These are phyloP conservation scores for Starmerella stigmatis DNA, from an alignment of 805 yeast species.

Conservation along the genomic window DNA sequence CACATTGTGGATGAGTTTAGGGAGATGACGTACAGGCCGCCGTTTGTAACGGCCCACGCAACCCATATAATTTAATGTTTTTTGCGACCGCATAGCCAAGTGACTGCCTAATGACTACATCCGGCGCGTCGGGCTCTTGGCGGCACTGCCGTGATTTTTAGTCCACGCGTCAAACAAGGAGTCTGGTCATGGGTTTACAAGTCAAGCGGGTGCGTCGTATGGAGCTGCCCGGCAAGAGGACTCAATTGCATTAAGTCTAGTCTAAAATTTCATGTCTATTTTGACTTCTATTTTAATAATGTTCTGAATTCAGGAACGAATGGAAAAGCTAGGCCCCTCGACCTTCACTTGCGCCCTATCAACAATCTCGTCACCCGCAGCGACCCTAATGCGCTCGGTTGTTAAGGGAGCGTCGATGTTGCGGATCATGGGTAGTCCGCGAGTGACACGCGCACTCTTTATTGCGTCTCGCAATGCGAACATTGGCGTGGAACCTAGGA, in stretches of 20 bases:
- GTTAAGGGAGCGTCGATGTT: constrained; percentile 36
- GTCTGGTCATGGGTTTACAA: too few species aligned
- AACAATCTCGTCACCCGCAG: constrained; percentile 34
- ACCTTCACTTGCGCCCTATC: constrained; percentile 28
- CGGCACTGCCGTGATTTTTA: too few species aligned
- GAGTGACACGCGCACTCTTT: constrained; percentile 30
- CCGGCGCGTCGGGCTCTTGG: too few species aligned
- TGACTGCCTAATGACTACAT: too few species aligned
- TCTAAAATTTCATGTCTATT: background rate
- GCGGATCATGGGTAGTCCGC: constrained; percentile 24
- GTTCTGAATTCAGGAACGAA: constrained; percentile 17
- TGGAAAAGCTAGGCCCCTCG: constrained; percentile 20
- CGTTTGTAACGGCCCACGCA: background rate
- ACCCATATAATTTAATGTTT: too few species aligned
- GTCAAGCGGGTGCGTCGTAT: too few species aligned
- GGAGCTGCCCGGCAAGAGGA: too few species aligned
- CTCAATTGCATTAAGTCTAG: background rate
- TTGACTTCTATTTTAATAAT: background rate
- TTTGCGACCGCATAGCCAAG: too few species aligned
- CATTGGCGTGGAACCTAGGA: constrained; percentile 36
- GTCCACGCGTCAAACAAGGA: too few species aligned
- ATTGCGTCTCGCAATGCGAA: constrained; percentile 40
- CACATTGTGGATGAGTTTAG: background rate
- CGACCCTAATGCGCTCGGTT: constrained; percentile 36
- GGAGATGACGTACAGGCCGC: background rate